Base-by-base conservation (phyloP, 768 basidiomycete species). In the Thelephora aurantiotincta region DNA sequence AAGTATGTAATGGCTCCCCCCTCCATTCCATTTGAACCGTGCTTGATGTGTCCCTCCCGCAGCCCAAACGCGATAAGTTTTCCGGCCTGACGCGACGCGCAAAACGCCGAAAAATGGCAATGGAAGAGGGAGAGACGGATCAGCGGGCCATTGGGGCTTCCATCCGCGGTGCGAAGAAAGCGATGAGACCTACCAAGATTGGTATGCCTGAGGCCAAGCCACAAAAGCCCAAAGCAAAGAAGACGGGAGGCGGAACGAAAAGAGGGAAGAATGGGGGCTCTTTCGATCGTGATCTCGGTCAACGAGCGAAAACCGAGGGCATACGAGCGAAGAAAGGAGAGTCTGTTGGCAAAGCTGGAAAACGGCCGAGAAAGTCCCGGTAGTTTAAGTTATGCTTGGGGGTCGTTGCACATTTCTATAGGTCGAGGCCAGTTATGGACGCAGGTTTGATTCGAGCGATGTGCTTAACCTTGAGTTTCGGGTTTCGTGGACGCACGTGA, bases 81-180 rank as follows among this genome's bases (percentile, higher is more conserved):
- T 70, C 84, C 6, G 93, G 92, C 9, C 72, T 97, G 11, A 82
- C 91, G n/a, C 78, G 94, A 50, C 80, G 74, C 58, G 78, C 74
- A 45, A 97, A 96, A 61, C 74, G 94, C 50, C 73, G 91, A 57
- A 96, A 92, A 66, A 69, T 93, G 67, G 82, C 83, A 6, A 70
- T 76, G 62, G 86, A 92, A 58, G 80, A 82, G 52, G 89, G 93
- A 52, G 74, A 77, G 45, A 78, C 80, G 47, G 77, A 79, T 47
- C 65, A 61, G 33, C 71, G 68, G 19, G 67, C 72, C 7, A 64
- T 84, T 41, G 70, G 74, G 35, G 82, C 85, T 13, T 81, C 91
- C 1, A 84, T 96, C 52, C 84, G 93, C 48, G 76, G 77, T 11
- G 91, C 86, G 9, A 97, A 98, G 66, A 93, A 82, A 65, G 71